phyloP scores from a whole-genome alignment of 768 basidiomycete species.

The Vishniacozyma victoriae region DNA sequence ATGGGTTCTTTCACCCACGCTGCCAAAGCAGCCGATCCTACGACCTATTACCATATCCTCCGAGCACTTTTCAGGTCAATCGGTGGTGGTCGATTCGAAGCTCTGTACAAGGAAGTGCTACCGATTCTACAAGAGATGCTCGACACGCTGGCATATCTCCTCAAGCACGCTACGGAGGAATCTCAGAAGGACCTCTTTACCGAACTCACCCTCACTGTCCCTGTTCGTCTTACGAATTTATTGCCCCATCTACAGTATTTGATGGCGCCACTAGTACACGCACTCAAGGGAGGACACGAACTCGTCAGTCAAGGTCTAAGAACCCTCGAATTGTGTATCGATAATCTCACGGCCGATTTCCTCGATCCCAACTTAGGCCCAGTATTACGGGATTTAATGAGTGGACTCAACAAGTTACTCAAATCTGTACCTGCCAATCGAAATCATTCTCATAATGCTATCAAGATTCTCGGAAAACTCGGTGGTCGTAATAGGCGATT shows the following conservation, averaged over 20 bases:
- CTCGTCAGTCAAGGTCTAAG: conserved; percentile 90
- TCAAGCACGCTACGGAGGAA: conserved; percentile 67
- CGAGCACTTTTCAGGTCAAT: conserved; percentile 75
- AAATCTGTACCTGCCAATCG: conserved; percentile 81
- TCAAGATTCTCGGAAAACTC: conserved; percentile 91
- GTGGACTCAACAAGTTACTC: conserved; percentile 82
- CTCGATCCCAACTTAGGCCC: conserved; percentile 90
- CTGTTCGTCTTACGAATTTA: conserved; percentile 87
- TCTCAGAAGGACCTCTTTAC: conserved; percentile 83
- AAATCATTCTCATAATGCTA: conserved; percentile 85
- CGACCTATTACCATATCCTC: conserved; percentile 86
- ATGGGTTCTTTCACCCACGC: conserved; percentile 95
- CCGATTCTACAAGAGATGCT: conserved; percentile 96
- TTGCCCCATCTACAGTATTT: conserved; percentile 90
- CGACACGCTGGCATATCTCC: conserved; percentile 84
- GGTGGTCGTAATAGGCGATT: conserved; percentile 89
- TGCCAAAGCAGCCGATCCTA: conserved; percentile 81
- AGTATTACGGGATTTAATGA: conserved; percentile 88
- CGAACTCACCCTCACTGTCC: conserved; percentile 93
- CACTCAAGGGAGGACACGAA: conserved; percentile 77
- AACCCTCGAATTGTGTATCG: conserved; percentile 96
- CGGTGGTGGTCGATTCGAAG: conserved; percentile 86
- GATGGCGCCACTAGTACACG: conserved; percentile 91
- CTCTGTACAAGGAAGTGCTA: conserved; percentile 90
- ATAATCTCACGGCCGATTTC: conserved; percentile 96